phyloP scores from a whole-genome alignment of 2,329 filamentous ascomycete species.

The Claviceps pazoutovae region DNA sequence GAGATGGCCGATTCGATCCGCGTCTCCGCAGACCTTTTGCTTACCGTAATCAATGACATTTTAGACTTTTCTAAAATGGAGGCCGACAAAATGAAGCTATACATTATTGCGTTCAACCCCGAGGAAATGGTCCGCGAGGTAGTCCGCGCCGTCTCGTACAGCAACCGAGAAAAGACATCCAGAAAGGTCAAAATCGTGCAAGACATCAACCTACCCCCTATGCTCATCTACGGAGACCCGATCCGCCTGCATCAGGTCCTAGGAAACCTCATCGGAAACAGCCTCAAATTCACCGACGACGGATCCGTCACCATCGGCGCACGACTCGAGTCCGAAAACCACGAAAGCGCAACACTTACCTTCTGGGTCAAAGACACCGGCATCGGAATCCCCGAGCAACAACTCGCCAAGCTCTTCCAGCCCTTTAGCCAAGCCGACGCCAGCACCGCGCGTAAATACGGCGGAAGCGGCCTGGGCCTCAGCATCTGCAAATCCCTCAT shows the following conservation, averaged over 20 bases:
- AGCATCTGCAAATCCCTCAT: constrained; percentile 93
- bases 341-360: constrained; percentile 57
- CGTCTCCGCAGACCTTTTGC: constrained; percentile 69
- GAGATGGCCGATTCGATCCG: constrained; percentile 83
- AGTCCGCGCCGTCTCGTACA: constrained; percentile 51
- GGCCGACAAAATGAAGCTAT: constrained; percentile 73
- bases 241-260: constrained; percentile 54
- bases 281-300: constrained; percentile 82
- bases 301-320: constrained; percentile 78
- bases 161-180: constrained; percentile 48
- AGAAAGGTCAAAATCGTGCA: constrained; percentile 50
- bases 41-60: constrained; percentile 94
- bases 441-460: constrained; percentile 80
- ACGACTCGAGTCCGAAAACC: constrained; percentile 55
- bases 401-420: constrained; percentile 74
- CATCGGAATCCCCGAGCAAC: constrained; percentile 75
- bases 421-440: constrained; percentile 89
- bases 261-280: constrained; percentile 82
- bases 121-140: constrained; percentile 54
- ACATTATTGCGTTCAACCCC: constrained; percentile 54
- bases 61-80: constrained; percentile 92
- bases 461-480: constrained; percentile 77
- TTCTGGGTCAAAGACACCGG: constrained; percentile 85
- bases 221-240: constrained; percentile 55
- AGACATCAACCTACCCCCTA: constrained; percentile 61